phyloP scores from a whole-genome alignment of 139 green algal genomes.

The Trebouxia sp. region DNA sequence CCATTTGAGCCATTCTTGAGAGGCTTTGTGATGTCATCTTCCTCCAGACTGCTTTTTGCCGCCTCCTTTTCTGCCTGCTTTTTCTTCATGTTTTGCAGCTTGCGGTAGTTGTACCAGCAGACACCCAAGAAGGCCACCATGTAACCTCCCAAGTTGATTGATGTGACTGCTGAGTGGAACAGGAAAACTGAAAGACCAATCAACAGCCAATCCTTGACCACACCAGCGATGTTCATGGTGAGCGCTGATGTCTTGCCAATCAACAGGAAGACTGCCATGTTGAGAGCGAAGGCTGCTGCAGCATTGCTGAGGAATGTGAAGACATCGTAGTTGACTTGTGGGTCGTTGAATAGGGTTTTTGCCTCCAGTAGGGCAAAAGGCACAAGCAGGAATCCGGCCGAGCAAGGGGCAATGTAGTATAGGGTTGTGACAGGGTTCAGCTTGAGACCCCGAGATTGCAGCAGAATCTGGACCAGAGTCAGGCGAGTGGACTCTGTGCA shows the following conservation, averaged over 20 bases:
- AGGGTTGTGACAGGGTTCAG: conserved; percentile 66
- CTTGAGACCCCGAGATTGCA: conserved; percentile 49
- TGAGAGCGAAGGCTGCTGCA: conserved; percentile 83
- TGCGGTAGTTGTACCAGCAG: conserved; percentile 63
- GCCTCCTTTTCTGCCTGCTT: conserved; percentile 28
- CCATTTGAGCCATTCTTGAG: conserved; percentile 15
- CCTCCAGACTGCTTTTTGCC: neutral
- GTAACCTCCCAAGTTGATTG: conserved; percentile 70
- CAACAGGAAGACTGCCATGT: conserved; percentile 89
- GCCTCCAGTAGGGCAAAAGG: conserved; percentile 58
- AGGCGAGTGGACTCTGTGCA: conserved; percentile 72
- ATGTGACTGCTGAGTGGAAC: conserved; percentile 57
- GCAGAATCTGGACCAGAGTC: conserved; percentile 54
- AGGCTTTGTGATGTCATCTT: conserved; percentile 26
- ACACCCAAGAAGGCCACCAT: conserved; percentile 70
- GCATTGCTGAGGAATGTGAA: conserved; percentile 90
- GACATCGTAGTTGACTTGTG: conserved; percentile 62
- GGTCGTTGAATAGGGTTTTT: conserved; percentile 58
- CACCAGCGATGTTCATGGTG: conserved; percentile 85
- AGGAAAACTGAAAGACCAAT: conserved; percentile 57
- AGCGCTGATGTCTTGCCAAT: conserved; percentile 83
- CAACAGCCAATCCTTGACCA: conserved; percentile 80
- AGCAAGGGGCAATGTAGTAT: conserved; percentile 66
- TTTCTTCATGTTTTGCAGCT: conserved; percentile 43
- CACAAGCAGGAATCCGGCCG: conserved; percentile 44